Percentiles rank a stretch among this genome's conserved stretches.
These are phyloP conservation scores for Sordariomycetes sp. DNA, from an alignment of 2,329 filamentous ascomycete species.

Conservation along the genomic window DNA sequence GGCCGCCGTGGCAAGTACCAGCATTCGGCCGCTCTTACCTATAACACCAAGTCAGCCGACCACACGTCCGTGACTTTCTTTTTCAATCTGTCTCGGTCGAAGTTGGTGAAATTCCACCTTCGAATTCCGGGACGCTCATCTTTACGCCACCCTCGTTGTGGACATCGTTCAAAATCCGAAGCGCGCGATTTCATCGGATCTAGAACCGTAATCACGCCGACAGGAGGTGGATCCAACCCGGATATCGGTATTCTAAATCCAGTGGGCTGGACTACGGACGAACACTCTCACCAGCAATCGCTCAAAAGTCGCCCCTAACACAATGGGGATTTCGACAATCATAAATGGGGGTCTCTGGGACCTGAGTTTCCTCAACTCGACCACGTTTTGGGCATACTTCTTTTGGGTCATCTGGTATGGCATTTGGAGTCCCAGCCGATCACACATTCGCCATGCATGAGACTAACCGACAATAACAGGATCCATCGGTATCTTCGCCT, in stretches of 20 bases:
- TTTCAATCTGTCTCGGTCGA: no score
- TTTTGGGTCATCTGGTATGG: conserved; percentile 32
- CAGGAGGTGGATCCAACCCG: no score
- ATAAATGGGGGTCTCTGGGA: neutral
- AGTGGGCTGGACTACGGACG: no score
- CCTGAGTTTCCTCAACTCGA: conserved; percentile 15
- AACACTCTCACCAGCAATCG: neutral
- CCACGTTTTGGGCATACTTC: conserved; percentile 30
- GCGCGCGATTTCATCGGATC: no score
- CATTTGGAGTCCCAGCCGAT: neutral
- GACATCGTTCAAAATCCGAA: no score
- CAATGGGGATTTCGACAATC: neutral
- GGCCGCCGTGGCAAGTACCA: neutral
- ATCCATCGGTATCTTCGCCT: conserved; percentile 78
- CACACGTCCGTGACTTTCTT: neutral
- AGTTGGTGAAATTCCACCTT: no score
- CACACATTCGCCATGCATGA: neutral
- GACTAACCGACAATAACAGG: conserved; percentile 30
- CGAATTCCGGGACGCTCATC: no score
- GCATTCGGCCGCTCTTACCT: neutral
- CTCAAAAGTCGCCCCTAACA: neutral
- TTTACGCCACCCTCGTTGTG: no score
- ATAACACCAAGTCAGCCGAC: neutral
- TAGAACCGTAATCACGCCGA: no score
- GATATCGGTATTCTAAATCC: no score